Evolutionary conservation across 495 filamentous ascomycete species (phyloP), one percentile per base, ranked within the genome.

Genomic region (Penicillium turbatum): DNA sequence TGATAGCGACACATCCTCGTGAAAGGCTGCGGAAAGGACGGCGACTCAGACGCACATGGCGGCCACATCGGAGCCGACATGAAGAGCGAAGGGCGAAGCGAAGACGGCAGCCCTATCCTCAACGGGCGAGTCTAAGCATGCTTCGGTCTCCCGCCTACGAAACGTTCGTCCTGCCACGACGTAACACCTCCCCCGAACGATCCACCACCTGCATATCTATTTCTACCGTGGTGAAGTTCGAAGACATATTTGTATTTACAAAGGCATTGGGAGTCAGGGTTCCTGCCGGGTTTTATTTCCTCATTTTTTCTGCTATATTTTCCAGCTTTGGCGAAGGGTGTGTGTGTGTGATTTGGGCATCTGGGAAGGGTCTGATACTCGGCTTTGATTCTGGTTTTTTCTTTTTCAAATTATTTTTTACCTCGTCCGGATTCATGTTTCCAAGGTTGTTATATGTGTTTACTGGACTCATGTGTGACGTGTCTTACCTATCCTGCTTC

Each of bases 1-100:
- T 39, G 3, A n/a, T 60, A 97, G 92, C 80, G 92, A 61, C 93
- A 97, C 76, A 84, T 88, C 38, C 81, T 97, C 8, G 92, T 97
- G 57, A 97, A 97, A 71, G 90, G 90, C 24, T 97, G 93, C 64
- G 92, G 91, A 32, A 78, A 76, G 37, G 79, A 72, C 27, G 61
- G 60, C 39, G 70, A 69, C 34, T 54, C 64, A 2, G 61, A 66
- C 13, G 57, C 55, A 40, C 42, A 38, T n/a, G 42, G 51, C 26
- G 58, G 44, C 11, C 51, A 43, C 26, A 30, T 39, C 2, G 55
- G 51, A 13, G 30, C 45, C 7, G 56, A 60, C 17, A 36, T 59
- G 24, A 65, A 67, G 32, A 47, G 44, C n/a, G 61, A 64, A 34
- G 55, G 54, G 17, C 57, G 44, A 15, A 65, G 64, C 31, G 64